A percentile compares a stretch with the other conserved stretches of the same genome.
These are phyloP conservation scores for Nephelium lappaceum DNA, from an alignment of 345 rosid genomes.

Conservation along the genomic window DNA sequence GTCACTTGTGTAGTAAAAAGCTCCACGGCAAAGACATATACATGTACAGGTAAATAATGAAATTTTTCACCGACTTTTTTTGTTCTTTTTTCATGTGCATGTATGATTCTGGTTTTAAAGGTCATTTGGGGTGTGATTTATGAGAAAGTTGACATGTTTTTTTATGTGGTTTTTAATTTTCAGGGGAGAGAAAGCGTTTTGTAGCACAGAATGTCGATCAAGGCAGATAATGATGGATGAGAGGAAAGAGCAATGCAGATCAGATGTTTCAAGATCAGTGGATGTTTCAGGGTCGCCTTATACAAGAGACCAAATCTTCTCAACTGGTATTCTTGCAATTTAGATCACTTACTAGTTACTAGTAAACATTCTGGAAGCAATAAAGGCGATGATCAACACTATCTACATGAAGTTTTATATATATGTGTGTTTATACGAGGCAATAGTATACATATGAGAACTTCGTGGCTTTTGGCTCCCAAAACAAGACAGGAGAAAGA, in stretches of 20 bases:
- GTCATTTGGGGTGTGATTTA: background rate
- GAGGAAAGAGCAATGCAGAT: slow-evolving; percentile 59
- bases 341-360: slow-evolving; percentile 25
- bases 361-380: background rate
- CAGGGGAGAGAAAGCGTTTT: slow-evolving; percentile 91
- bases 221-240: slow-evolving; percentile 67
- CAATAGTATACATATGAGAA: background rate
- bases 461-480: background rate
- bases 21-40: slow-evolving; percentile 75
- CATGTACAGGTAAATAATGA: slow-evolving; percentile 74
- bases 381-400: background rate
- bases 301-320: slow-evolving; percentile 55
- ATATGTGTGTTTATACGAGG: background rate
- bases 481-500: background rate
- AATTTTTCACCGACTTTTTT: background rate
- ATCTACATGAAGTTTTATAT: background rate
- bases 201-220: slow-evolving; percentile 80
- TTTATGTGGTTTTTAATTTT: background rate
- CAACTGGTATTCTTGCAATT: slow-evolving; percentile 74
- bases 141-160: background rate
- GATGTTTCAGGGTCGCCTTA: slow-evolving; percentile 50
- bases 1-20: slow-evolving; percentile 65
- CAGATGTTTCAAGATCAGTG: slow-evolving; percentile 41
- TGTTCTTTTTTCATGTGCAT: background rate
- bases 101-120: no score